Evolutionary conservation across 2,329 filamentous ascomycete genomes (phyloP).

Genomic region (Pseudovirgaria hyperparasitica): DNA sequence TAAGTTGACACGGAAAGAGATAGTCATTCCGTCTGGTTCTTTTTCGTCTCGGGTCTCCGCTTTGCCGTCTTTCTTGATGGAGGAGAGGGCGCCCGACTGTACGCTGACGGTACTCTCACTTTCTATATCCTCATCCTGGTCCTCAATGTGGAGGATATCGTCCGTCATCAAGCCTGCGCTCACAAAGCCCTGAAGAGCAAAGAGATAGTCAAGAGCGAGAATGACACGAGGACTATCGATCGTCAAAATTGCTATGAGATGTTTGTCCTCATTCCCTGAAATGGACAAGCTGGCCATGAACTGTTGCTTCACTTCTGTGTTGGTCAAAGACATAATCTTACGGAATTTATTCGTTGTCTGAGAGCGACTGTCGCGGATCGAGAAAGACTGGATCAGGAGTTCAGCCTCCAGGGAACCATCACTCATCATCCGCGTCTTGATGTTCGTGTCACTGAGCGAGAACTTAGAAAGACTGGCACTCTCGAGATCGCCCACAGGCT

Average conservation of each 20-base stretch:
- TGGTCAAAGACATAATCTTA: conserved; percentile 95
- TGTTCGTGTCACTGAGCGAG: conserved; percentile 79
- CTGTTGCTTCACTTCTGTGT: conserved; percentile 83
- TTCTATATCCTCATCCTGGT: conserved; percentile 41
- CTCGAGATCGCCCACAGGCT: conserved; percentile 67
- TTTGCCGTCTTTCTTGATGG: conserved; percentile 9
- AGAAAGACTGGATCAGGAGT: conserved; percentile 85
- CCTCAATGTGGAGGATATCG: conserved; percentile 48
- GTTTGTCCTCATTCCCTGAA: conserved; percentile 68
- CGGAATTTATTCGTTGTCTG: conserved; percentile 89
- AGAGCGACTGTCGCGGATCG: conserved; percentile 82
- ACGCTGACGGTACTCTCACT: conserved; percentile 24
- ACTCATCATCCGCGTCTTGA: conserved; percentile 87
- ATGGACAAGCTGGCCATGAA: conserved; percentile 97
- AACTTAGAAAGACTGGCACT: conserved; percentile 82
- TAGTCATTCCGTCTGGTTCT: conserved; percentile 46
- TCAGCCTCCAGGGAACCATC: conserved; percentile 89
- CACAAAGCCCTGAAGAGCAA: conserved; percentile 76
- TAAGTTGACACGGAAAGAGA: conserved; percentile 84
- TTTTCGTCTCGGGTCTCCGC: conserved; percentile 17
- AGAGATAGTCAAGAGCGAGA: conserved; percentile 89
- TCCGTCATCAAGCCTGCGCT: conserved; percentile 50
- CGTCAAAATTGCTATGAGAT: conserved; percentile 80
- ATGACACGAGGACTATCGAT: conserved; percentile 92
- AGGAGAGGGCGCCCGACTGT: conserved; percentile 19